A percentile compares a stretch with the other conserved stretches of the same genome.
Conservation (phyloP, 2,329 filamentous ascomycete species). For the Penicillium griseofulvum region DNA sequence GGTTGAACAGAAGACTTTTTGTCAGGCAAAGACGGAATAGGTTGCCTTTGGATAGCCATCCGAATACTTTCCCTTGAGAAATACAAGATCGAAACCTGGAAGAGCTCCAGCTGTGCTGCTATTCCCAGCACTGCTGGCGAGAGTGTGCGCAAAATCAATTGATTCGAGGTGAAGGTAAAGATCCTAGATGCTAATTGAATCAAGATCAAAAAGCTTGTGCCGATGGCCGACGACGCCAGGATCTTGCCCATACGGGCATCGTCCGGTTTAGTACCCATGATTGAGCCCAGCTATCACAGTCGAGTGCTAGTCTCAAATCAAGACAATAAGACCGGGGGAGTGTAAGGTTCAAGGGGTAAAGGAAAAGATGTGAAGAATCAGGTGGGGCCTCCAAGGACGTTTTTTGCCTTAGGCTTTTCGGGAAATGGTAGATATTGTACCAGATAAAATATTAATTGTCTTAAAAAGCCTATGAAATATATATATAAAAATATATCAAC, state of each 20-base stretch:
- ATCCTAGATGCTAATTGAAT: conserved; percentile 85
- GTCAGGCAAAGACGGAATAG: conserved; percentile 31
- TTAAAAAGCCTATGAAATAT: neutral
- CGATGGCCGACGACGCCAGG: conserved; percentile 53
- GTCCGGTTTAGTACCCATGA: conserved; percentile 3
- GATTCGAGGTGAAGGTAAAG: conserved; percentile 88
- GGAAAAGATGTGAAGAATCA: neutral
- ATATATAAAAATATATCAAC: neutral
- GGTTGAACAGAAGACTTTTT: conserved; percentile 8
- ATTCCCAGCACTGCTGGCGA: conserved; percentile 82
- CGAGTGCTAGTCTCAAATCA: neutral
- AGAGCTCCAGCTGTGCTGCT: conserved; percentile 87
- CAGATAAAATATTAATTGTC: neutral
- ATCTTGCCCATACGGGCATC: conserved; percentile 21
- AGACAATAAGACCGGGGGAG: neutral
- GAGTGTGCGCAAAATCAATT: conserved; percentile 81
- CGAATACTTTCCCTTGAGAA: conserved; percentile 89
- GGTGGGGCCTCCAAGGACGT: neutral
- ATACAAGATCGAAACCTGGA: conserved; percentile 88
- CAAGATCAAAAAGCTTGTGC: conserved; percentile 80
- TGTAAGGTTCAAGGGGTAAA: neutral
- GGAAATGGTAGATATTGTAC: neutral
- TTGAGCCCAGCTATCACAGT: neutral
- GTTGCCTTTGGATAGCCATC: conserved; percentile 82
- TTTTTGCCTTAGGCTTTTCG: neutral